Base-by-base conservation (phyloP, 1,284 basidiomycete genomes). In the Ceratobasidium sp. region DNA sequence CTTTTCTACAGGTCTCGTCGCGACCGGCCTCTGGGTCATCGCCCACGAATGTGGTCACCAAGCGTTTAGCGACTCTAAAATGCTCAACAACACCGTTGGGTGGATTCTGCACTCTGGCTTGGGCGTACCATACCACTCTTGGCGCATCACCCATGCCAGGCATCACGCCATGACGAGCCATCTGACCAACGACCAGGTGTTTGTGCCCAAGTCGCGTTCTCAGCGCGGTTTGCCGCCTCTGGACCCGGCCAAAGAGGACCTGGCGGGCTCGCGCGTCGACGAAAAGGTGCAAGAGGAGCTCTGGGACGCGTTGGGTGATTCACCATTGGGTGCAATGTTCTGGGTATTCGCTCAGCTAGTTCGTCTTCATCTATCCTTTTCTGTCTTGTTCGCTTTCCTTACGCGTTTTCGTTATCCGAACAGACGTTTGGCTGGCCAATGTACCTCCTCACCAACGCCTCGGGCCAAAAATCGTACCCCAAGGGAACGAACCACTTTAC, bases 111-210 rank as follows among this genome's bases (percentile, higher is more conserved):
- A 99, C 85, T 98, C 96, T 57, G 90, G 89, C 76, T 90, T 99
- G 67, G 92, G 98, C 73, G 97, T 99, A 17, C 97, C 98, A 11
- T 99, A 97, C 86, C 97, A 99, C 84, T 95, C 96, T 29, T 99
- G 98, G 98, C 90, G 96, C 79, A 97, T 99, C 84, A 95, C 93
- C 3, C 97, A 99, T 84, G 96, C 91, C 49, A 96, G 96, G 84
- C 97, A 99, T 85, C 97, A 99, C 85, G 98, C 98, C 46, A 92
- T 94, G 8, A 99, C 97, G 17, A 95, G 90, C 49, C 97, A 99
- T 85, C 90, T 98, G 88, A 96, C 94, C 68, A 92, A 97, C 80
- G 97, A 99, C 82, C 96, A 99, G 84, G 98, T 99, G 79, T 98
- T 95, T 81, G 96, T 99, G 5, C 98, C 98, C 75, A 87, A 90